A percentile compares a stretch with the other conserved stretches of the same genome.
Evolutionary conservation across 352 stramenopile species (phyloP).

Genomic region (Phytophthora europaea): DNA sequence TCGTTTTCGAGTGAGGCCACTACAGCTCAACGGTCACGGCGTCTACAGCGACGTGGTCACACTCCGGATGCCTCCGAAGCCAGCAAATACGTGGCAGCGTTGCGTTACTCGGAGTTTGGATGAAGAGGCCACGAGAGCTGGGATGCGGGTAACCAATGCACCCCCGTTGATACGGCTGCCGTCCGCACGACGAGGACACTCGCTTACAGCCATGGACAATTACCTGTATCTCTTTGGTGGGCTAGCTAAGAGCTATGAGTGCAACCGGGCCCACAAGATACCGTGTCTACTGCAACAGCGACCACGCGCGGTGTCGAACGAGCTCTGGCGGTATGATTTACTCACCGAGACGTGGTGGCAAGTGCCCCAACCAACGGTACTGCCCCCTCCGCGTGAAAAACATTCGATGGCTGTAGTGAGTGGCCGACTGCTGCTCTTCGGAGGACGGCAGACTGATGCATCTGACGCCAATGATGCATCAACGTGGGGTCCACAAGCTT

Average conservation of each 20-base stretch:
- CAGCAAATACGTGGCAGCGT: conserved; percentile 59
- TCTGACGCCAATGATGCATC: conserved; percentile 26
- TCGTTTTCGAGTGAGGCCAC: conserved; percentile 62
- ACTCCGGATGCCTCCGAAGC: conserved; percentile 43
- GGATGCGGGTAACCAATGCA: conserved; percentile 39
- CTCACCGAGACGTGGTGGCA: conserved; percentile 63
- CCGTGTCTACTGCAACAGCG: conserved; percentile 42
- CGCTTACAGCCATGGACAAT: conserved; percentile 57
- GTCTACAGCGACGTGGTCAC: conserved; percentile 46
- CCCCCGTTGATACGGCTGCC: conserved; percentile 46
- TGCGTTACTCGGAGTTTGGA: conserved; percentile 43
- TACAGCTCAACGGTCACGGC: conserved; percentile 52
- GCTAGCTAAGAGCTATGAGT: conserved; percentile 64
- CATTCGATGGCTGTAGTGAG: conserved; percentile 64
- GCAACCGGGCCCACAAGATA: conserved; percentile 55
- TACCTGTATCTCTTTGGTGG: conserved; percentile 78
- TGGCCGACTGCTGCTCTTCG: conserved; percentile 67
- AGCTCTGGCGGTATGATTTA: conserved; percentile 78
- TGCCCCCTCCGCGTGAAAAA: conserved; percentile 60
- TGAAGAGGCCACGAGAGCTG: conserved; percentile 46
- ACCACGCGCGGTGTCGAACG: conserved; percentile 56
- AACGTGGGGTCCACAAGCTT: conserved; percentile 36
- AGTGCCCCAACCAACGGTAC: conserved; percentile 21
- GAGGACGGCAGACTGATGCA: conserved; percentile 45
- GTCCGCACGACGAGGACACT: conserved; percentile 71